These are phyloP conservation scores for rapeseed (Brassica napus) DNA, from an alignment of 345 rosid genomes.

Conservation along the genomic window DNA sequence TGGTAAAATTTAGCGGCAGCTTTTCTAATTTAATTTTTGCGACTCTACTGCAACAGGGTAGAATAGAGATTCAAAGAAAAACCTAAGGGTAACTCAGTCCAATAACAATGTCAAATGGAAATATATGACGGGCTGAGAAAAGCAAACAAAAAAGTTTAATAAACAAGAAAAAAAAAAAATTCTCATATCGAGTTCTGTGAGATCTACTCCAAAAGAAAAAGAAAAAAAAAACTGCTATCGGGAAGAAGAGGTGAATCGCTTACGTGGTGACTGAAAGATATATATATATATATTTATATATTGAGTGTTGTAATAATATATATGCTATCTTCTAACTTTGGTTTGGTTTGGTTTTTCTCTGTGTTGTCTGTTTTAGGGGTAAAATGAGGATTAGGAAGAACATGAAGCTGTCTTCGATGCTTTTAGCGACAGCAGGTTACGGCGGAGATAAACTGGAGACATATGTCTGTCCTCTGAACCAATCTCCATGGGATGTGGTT, in stretches of 20 bases:
- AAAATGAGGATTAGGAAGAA: slow-evolving; percentile 93
- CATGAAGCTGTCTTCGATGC: slow-evolving; percentile 58
- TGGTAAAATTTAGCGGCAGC: slow-evolving; percentile 51
- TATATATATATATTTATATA: background rate
- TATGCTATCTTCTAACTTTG: background rate
- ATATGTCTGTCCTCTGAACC: slow-evolving; percentile 87
- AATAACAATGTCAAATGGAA: slow-evolving; percentile 38
- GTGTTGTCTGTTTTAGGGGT: slow-evolving; percentile 3
- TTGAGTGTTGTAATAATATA: background rate
- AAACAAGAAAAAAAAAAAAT: slow-evolving; percentile 48
- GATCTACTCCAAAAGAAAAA: slow-evolving; percentile 51
- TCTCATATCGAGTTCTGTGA: slow-evolving; percentile 68
- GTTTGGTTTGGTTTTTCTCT: slow-evolving; percentile 19
- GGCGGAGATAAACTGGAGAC: slow-evolving; percentile 44
- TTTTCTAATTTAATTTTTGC: slow-evolving; percentile 24
- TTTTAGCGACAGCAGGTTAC: slow-evolving; percentile 44
- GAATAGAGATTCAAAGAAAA: slow-evolving; percentile 19
- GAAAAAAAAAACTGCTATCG: slow-evolving; percentile 3
- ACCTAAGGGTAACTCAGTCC: slow-evolving; percentile 43
- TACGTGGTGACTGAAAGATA: slow-evolving; percentile 20
- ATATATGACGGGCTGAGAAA: slow-evolving; percentile 56
- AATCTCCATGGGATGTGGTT: slow-evolving; percentile 98
- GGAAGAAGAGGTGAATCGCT: slow-evolving; percentile 25
- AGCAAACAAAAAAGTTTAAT: slow-evolving; percentile 50
- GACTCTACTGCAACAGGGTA: slow-evolving; percentile 1